A percentile compares a stretch with the other conserved stretches of the same genome.
phyloP scores from a whole-genome alignment of 140 eudicot genomes.

The Senecio squalidus region DNA sequence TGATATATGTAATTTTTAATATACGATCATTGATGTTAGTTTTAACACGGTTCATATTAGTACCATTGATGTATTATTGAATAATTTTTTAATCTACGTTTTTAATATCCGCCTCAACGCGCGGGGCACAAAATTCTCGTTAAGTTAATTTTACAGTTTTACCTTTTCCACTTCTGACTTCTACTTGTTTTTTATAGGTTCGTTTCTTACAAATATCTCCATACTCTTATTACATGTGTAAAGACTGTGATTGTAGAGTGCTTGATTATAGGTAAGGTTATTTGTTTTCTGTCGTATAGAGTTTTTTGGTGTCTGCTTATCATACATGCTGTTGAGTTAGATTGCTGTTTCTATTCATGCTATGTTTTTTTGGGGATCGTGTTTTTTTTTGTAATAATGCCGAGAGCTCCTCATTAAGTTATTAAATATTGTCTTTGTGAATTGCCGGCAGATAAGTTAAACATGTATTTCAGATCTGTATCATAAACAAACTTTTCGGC shows the following conservation, averaged over 20 bases:
- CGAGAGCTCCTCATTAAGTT: neutral
- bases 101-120: too few relatives aligned
- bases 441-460: neutral
- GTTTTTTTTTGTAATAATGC: neutral
- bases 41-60: too few relatives aligned
- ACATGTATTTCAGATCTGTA: neutral
- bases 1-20: too few relatives aligned
- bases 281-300: neutral
- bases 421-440: neutral
- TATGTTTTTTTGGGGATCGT: neutral
- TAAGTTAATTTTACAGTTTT: constrained; percentile 1
- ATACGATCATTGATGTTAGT: too few relatives aligned
- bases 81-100: too few relatives aligned
- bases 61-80: too few relatives aligned
- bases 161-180: neutral
- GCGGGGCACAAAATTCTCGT: too few relatives aligned
- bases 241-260: constrained; percentile 86
- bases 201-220: constrained; percentile 84
- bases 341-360: neutral
- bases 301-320: neutral
- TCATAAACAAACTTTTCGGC: neutral
- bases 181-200: constrained; percentile 41
- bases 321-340: neutral
- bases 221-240: constrained; percentile 81
- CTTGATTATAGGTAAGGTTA: constrained; percentile 74